Evolutionary conservation across 345 rosid genomes (phyloP).

Genomic region (Eucalyptus caleyi): DNA sequence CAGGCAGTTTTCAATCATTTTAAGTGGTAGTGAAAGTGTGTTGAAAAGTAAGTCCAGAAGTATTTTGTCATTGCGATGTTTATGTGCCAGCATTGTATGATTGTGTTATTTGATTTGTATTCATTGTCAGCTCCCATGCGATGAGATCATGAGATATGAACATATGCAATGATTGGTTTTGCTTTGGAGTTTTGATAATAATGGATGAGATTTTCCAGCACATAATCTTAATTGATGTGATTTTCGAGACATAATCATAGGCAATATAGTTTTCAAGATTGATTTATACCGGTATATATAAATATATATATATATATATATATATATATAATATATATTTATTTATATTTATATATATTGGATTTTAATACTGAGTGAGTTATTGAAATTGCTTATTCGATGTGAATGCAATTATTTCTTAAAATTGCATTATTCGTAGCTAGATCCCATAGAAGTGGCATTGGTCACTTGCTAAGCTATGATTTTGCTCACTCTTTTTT

Average conservation of each 20-base stretch:
- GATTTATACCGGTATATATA: background rate
- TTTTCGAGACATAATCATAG: accelerated
- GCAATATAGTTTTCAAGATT: background rate
- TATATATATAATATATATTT: too few species aligned
- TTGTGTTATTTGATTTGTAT: background rate
- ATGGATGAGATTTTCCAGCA: accelerated
- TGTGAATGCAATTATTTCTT: background rate
- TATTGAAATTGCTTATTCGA: background rate
- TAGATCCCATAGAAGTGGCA: background rate
- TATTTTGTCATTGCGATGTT: background rate
- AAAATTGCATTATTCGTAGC: background rate
- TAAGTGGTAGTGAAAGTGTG: accelerated
- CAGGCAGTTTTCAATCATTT: background rate
- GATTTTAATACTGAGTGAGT: background rate
- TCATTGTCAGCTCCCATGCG: background rate
- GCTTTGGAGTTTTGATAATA: accelerated
- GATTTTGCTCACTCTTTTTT: background rate
- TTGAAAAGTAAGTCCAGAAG: background rate
- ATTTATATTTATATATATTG: too few species aligned
- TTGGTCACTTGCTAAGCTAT: background rate
- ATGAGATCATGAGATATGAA: background rate
- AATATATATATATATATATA: too few species aligned
- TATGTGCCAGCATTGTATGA: background rate
- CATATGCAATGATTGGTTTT: background rate
- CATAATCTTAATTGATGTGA: accelerated